Conservation (phyloP, 768 basidiomycete species). For the Collybia sordida region DNA sequence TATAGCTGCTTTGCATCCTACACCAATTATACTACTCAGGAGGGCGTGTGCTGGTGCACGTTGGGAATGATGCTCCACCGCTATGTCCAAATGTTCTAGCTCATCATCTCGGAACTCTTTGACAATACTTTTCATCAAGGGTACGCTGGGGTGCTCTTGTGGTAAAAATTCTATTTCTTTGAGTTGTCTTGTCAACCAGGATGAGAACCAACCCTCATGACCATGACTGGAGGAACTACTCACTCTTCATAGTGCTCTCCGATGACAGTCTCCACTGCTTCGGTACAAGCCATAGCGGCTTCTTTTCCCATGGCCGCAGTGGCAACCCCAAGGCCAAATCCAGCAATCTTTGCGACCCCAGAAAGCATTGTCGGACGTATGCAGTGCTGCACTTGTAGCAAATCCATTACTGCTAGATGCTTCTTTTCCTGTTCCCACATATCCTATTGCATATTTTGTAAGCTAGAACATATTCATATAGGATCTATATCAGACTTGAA, state of each 20-base stretch:
- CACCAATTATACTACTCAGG: constrained; percentile 80
- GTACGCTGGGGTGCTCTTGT: constrained; percentile 74
- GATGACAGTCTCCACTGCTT: constrained; percentile 96
- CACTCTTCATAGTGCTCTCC: constrained; percentile 99
- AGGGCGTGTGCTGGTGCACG: constrained; percentile 90
- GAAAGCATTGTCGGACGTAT: constrained; percentile 83
- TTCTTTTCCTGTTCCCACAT: constrained; percentile 99
- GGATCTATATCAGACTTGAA: constrained; percentile 56
- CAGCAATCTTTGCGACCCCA: constrained; percentile 83
- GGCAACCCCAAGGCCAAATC: constrained; percentile 80
- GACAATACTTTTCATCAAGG: constrained; percentile 69
- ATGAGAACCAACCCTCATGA: constrained; percentile 3
- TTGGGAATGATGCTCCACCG: constrained; percentile 85
- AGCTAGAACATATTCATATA: background rate
- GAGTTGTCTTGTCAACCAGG: constrained; percentile 64
- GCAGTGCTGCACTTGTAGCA: constrained; percentile 78
- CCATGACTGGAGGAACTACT: constrained; percentile 28
- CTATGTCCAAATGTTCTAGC: constrained; percentile 89
- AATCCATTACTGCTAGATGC: constrained; percentile 85
- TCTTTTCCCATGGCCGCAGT: constrained; percentile 90
- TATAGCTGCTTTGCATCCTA: constrained; percentile 88
- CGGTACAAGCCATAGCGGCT: constrained; percentile 97
- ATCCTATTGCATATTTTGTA: constrained; percentile 46
- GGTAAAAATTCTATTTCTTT: constrained; percentile 65
- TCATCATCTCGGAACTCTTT: constrained; percentile 92